Conservation (phyloP, 306 rosid species). For the Alnus rubra region DNA sequence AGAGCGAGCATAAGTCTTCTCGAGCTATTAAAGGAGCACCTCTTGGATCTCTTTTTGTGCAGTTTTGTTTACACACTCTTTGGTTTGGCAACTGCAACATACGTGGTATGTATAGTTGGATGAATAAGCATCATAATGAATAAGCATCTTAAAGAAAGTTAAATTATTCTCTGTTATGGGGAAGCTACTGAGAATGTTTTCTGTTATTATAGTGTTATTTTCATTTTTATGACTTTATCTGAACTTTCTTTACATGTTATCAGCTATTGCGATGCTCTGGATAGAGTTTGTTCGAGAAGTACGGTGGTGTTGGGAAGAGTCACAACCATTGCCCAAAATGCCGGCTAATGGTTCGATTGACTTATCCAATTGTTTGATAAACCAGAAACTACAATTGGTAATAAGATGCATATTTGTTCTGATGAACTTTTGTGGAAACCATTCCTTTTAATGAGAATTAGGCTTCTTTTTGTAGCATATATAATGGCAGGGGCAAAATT, state of each 20-base stretch:
- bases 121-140: not conserved
- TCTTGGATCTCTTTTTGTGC: conserved; percentile 75
- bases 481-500: conserved; percentile 19
- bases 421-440: conserved; percentile 30
- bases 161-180: conserved; percentile 6
- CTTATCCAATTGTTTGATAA: conserved; percentile 81
- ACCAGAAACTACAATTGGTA: conserved; percentile 96
- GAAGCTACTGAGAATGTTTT: conserved; percentile 22
- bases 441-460: conserved; percentile 15
- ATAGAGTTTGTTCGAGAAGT: conserved; percentile 94
- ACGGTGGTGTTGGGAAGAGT: conserved; percentile 99
- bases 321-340: conserved; percentile 86
- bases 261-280: conserved; percentile 91
- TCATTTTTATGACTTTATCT: conserved; percentile 29
- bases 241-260: conserved; percentile 30
- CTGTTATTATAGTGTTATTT: conserved; percentile 25
- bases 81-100: conserved; percentile 96
- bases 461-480: conserved; percentile 7
- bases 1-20: conserved; percentile 56
- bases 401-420: conserved; percentile 27
- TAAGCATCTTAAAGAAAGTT: not conserved
- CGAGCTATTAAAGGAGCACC: conserved; percentile 88
- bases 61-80: conserved; percentile 85
- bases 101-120: conserved; percentile 59
- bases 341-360: conserved; percentile 68